A percentile compares a stretch with the other conserved stretches of the same genome.
These are phyloP conservation scores for Phytopythium sindhum DNA, from an alignment of 352 stramenopile species.

Conservation along the genomic window DNA sequence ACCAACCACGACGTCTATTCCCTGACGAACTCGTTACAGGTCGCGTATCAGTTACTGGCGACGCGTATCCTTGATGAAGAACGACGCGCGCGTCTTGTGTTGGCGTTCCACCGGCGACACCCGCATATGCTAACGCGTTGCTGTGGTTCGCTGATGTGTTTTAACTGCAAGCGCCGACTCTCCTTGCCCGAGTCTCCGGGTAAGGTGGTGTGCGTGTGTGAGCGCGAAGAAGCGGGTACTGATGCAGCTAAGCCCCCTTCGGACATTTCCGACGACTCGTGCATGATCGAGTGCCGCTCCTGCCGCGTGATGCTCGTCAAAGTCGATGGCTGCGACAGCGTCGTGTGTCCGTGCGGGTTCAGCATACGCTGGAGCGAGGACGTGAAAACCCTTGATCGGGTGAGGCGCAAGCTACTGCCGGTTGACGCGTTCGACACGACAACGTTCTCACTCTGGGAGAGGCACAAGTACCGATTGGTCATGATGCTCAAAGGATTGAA, in stretches of 20 bases:
- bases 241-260: neutral
- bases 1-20: neutral
- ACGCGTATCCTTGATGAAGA: constrained; percentile 34
- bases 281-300: constrained; percentile 29
- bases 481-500: neutral
- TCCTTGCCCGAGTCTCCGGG: neutral
- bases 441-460: constrained; percentile 14
- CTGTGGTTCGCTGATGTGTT: constrained; percentile 29
- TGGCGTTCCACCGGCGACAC: constrained; percentile 26
- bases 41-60: constrained; percentile 21
- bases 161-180: constrained; percentile 40
- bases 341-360: constrained; percentile 39
- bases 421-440: constrained; percentile 33
- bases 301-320: constrained; percentile 50
- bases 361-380: constrained; percentile 32
- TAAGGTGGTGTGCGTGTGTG: neutral
- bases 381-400: constrained; percentile 10
- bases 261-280: constrained; percentile 5
- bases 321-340: constrained; percentile 38
- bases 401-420: constrained; percentile 22
- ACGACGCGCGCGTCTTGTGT: constrained; percentile 35
- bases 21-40: neutral
- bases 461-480: constrained; percentile 1
- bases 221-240: neutral
- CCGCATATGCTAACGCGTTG: constrained; percentile 31